Evolutionary conservation across 495 filamentous ascomycete species (phyloP).

Genomic region (Tuber indicum): DNA sequence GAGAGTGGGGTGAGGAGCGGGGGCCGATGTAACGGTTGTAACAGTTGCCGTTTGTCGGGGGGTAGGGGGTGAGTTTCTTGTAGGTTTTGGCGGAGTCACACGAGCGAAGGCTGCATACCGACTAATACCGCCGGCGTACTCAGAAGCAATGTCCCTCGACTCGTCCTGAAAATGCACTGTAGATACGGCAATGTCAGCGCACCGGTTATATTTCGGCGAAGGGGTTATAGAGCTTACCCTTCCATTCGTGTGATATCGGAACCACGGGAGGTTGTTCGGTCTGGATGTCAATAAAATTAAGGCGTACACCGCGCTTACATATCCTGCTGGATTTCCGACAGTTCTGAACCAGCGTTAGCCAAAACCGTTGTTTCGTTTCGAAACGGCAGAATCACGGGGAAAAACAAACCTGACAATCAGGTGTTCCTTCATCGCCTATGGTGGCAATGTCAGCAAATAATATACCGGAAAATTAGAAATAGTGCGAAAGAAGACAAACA

Average conservation of each 20-base stretch:
- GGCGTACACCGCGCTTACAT: conserved; percentile 77
- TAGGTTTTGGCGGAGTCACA: conserved; percentile 42
- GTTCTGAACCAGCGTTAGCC: conserved; percentile 49
- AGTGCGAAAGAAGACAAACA: conserved; percentile 43
- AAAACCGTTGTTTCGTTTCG: not conserved
- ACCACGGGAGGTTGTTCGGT: conserved; percentile 62
- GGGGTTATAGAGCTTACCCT: conserved; percentile 46
- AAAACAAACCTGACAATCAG: conserved; percentile 53
- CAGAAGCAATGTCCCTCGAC: conserved; percentile 81
- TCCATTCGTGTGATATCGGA: conserved; percentile 58
- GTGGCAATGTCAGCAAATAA: conserved; percentile 36
- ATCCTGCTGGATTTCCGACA: conserved; percentile 79
- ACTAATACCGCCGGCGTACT: conserved; percentile 76
- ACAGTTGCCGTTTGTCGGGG: conserved; percentile 36
- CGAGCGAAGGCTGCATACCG: conserved; percentile 58
- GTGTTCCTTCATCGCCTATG: conserved; percentile 70
- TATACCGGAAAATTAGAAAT: conserved; percentile 10
- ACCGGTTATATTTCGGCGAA: conserved; percentile 11
- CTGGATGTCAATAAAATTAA: conserved; percentile 89
- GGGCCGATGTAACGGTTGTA: conserved; percentile 29
- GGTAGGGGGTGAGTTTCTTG: conserved; percentile 38
- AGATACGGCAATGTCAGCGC: conserved; percentile 14
- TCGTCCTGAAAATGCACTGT: conserved; percentile 74
- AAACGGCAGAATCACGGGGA: not conserved
- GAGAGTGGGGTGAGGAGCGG: conserved; percentile 34